A percentile compares a stretch with the other conserved stretches of the same genome.
phyloP scores from a whole-genome alignment of 257 asterid species.

The Echium plantagineum region DNA sequence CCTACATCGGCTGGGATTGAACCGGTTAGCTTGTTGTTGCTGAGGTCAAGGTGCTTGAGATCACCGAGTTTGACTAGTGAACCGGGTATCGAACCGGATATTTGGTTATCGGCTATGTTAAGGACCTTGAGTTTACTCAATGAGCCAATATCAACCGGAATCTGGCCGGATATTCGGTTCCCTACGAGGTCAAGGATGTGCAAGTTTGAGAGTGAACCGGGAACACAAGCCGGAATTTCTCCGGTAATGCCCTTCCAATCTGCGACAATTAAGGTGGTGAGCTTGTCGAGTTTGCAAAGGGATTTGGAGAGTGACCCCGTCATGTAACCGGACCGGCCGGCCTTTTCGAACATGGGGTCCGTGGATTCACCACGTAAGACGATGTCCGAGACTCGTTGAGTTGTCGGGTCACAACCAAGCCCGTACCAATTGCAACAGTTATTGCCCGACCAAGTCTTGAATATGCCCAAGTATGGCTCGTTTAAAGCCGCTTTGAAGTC shows the following conservation, averaged over 20 bases:
- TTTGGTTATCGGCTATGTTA: conserved; percentile 71
- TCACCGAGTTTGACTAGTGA: conserved; percentile 55
- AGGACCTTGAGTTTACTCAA: conserved; percentile 54
- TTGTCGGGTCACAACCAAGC: conserved; percentile 76
- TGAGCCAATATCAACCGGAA: conserved; percentile 62
- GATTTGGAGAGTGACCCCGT: conserved; percentile 66
- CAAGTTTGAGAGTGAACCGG: conserved; percentile 45
- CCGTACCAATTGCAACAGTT: conserved; percentile 93
- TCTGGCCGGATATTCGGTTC: conserved; percentile 62
- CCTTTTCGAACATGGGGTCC: conserved; percentile 69
- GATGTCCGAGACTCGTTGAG: conserved; percentile 67
- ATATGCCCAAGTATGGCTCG: conserved; percentile 76
- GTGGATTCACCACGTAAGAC: conserved; percentile 90
- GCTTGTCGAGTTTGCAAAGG: conserved; percentile 61
- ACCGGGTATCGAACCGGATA: conserved; percentile 49
- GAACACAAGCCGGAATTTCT: conserved; percentile 57
- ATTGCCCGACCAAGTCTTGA: conserved; percentile 67
- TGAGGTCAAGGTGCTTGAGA: conserved; percentile 70
- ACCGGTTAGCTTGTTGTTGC: conserved; percentile 58
- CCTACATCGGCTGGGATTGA: conserved; percentile 65
- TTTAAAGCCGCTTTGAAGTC: conserved; percentile 48
- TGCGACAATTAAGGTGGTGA: conserved; percentile 69
- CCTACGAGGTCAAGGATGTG: conserved; percentile 72
- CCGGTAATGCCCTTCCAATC: conserved; percentile 93
- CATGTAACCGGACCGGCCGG: conserved; percentile 97